phyloP scores from a whole-genome alignment of 2,329 filamentous ascomycete species.

The Penicillium sp. region DNA sequence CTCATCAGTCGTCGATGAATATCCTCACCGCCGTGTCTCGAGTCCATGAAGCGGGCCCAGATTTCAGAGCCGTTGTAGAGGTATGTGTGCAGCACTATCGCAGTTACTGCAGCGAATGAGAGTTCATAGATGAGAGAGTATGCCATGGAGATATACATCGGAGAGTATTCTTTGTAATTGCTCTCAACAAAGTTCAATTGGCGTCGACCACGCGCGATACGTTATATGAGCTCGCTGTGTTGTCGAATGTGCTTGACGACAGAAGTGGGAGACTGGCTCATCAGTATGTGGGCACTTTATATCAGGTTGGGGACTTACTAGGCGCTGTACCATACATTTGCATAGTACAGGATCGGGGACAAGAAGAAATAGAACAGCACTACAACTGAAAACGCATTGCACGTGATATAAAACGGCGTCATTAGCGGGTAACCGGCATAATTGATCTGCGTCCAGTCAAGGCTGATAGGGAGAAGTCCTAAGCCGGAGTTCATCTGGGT shows the following conservation, averaged over 20 bases:
- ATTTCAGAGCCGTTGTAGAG: constrained; percentile 68
- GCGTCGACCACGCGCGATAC: constrained; percentile 43
- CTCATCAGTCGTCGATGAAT: constrained; percentile 57
- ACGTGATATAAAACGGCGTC: constrained; percentile 71
- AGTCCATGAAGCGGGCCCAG: constrained; percentile 61
- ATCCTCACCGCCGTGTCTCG: constrained; percentile 55
- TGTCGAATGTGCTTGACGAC: constrained; percentile 32
- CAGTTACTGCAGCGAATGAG: constrained; percentile 69
- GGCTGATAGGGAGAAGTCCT: constrained; percentile 36
- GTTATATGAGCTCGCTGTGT: constrained; percentile 33
- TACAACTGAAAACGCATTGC: constrained; percentile 66
- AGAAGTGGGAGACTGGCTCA: constrained; percentile 27
- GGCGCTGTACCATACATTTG: constrained; percentile 50
- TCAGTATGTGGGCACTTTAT: not conserved
- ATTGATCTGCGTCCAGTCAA: constrained; percentile 70
- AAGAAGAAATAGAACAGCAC: constrained; percentile 62
- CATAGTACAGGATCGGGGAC: constrained; percentile 65
- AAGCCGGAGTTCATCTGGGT: constrained; percentile 38
- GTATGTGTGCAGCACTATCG: constrained; percentile 66
- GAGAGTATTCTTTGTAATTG: constrained; percentile 67
- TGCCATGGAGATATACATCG: constrained; percentile 62
- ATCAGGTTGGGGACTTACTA: constrained; percentile 20
- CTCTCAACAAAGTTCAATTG: constrained; percentile 61
- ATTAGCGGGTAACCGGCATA: constrained; percentile 66
- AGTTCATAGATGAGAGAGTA: constrained; percentile 70